Evolutionary conservation across 106 monocot genomes (phyloP).

Genomic region (Acanthochlamys bracteata): DNA sequence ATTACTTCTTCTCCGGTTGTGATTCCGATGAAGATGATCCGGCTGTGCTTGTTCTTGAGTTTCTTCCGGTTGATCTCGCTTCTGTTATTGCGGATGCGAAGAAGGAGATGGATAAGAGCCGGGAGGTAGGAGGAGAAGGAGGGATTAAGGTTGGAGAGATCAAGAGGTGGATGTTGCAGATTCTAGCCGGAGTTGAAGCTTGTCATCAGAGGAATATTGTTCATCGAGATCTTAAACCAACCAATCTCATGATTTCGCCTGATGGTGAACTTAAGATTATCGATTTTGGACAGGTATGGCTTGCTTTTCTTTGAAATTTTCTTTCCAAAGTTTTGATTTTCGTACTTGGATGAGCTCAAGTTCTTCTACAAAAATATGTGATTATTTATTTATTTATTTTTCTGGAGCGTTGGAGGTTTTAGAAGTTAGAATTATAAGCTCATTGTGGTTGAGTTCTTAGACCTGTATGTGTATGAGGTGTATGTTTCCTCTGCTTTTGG

Average conservation of each 20-base stretch:
- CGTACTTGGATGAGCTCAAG: not conserved
- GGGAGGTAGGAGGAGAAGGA: not conserved
- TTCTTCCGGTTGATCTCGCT: conserved; percentile 31
- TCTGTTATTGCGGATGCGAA: conserved; percentile 46
- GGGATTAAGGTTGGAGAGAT: conserved; percentile 31
- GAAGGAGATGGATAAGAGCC: no score
- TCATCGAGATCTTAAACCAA: conserved; percentile 67
- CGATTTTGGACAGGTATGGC: conserved; percentile 63
- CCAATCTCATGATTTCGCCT: conserved; percentile 49
- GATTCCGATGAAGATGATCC: conserved; percentile 31
- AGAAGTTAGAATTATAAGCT: no score
- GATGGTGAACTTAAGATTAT: conserved; percentile 55
- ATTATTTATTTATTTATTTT: no score
- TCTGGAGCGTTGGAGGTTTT: no score
- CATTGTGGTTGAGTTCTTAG: no score
- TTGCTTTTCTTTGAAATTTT: not conserved
- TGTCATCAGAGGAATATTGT: conserved; percentile 41
- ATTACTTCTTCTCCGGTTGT: conserved; percentile 48
- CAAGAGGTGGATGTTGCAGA: conserved; percentile 75
- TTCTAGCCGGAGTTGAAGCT: conserved; percentile 38
- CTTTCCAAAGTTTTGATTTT: not conserved
- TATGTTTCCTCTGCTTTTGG: no score
- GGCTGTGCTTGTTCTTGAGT: conserved; percentile 37
- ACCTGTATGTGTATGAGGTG: no score
- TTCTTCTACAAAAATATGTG: no score